Conservation (phyloP, 2,329 filamentous ascomycete species). For the Botrytis cinerea region DNA sequence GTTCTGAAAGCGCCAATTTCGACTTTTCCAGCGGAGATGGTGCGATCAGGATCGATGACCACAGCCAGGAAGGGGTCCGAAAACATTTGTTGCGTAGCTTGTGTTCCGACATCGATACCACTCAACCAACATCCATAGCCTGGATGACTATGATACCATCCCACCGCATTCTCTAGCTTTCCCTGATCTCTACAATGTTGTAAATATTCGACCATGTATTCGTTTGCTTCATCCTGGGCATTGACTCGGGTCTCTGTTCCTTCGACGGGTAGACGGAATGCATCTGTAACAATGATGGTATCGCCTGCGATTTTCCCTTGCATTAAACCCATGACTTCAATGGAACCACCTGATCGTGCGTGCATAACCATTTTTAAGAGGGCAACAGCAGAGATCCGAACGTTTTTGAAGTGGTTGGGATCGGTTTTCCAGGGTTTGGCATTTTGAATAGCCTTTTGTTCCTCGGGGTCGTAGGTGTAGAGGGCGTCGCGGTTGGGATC, state of each 20-base stretch:
- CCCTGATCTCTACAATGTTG: constrained; percentile 73
- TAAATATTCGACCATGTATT: constrained; percentile 91
- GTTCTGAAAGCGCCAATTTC: constrained; percentile 97
- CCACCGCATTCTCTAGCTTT: constrained; percentile 87
- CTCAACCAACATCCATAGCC: constrained; percentile 98
- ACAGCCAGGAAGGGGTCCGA: constrained; percentile 92
- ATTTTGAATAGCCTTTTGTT: constrained; percentile 66
- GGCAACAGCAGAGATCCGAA: constrained; percentile 90
- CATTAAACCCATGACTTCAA: constrained; percentile 99
- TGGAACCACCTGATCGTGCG: constrained; percentile 85
- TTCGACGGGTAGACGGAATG: constrained; percentile 90
- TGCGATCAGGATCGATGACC: constrained; percentile 94
- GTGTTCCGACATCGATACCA: constrained; percentile 91
- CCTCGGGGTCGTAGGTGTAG: constrained; percentile 74
- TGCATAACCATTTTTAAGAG: constrained; percentile 99
- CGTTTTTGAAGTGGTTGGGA: constrained; percentile 85
- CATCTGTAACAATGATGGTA: constrained; percentile 88
- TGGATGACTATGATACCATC: constrained; percentile 98
- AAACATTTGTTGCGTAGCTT: constrained; percentile 80
- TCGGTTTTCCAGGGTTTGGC: constrained; percentile 75
- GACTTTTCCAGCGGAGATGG: constrained; percentile 87
- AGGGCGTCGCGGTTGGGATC: constrained; percentile 88
- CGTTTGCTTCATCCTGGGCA: constrained; percentile 91
- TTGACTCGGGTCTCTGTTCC: constrained; percentile 99
- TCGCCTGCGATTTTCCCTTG: constrained; percentile 87